Evolutionary conservation across 1,284 basidiomycete species (phyloP).

Genomic region (Agaricales sp.): DNA sequence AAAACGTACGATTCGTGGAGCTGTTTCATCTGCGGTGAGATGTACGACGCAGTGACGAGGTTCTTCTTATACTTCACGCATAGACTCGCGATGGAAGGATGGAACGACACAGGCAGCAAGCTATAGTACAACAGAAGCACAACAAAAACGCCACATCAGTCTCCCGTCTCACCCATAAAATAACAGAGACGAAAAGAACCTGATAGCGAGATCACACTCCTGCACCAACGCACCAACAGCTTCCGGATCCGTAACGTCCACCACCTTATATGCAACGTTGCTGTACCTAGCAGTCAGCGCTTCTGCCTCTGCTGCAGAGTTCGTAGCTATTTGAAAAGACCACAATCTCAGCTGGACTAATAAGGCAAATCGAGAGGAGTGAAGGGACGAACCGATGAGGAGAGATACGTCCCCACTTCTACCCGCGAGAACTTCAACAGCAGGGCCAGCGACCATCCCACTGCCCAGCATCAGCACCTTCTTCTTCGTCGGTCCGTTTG

Average conservation of each 20-base stretch:
- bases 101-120: slow-evolving; percentile 73
- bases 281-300: slow-evolving; percentile 39
- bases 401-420: slow-evolving; percentile 49
- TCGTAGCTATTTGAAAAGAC: slow-evolving; percentile 48
- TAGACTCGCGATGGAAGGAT: slow-evolving; percentile 64
- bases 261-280: slow-evolving; percentile 46
- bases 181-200: slow-evolving; percentile 17
- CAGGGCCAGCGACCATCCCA: slow-evolving; percentile 87
- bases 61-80: slow-evolving; percentile 73
- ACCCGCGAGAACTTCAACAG: slow-evolving; percentile 62
- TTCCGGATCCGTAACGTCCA: slow-evolving; percentile 53
- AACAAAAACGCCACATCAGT: slow-evolving; percentile 2
- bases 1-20: slow-evolving; percentile 51
- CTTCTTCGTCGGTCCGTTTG: slow-evolving; percentile 36
- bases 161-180: slow-evolving; percentile 1
- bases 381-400: slow-evolving; percentile 56
- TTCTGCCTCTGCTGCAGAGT: slow-evolving; percentile 54
- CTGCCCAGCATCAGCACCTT: slow-evolving; percentile 78
- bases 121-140: too few species aligned
- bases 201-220: slow-evolving; percentile 33
- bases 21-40: slow-evolving; percentile 70
- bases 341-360: neutral
- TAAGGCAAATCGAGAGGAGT: neutral
- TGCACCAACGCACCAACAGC: slow-evolving; percentile 25
- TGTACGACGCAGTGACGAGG: slow-evolving; percentile 90